Conservation (phyloP, 495 filamentous ascomycete genomes). For the Hyaloscypha bicolor region DNA sequence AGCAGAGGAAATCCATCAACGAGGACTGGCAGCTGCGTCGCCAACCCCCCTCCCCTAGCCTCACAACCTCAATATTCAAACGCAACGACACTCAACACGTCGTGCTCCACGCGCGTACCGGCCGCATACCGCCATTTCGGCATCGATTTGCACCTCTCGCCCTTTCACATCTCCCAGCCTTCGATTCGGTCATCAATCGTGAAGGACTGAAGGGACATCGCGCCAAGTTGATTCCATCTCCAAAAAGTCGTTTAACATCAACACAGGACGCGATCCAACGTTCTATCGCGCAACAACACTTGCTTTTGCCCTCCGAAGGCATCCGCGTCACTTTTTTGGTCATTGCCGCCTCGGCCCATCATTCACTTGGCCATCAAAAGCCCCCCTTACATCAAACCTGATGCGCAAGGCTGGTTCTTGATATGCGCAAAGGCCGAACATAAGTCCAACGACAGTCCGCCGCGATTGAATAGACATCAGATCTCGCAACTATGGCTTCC, state of each 20-base stretch:
- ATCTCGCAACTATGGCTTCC: constrained; percentile 65
- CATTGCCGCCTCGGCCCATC: constrained; percentile 14
- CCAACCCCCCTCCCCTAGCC: constrained; percentile 24
- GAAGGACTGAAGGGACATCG: constrained; percentile 23
- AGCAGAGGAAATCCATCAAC: constrained; percentile 19
- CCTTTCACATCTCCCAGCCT: background rate
- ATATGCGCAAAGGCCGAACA: constrained; percentile 27
- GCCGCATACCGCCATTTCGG: constrained; percentile 15
- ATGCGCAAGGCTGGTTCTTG: constrained; percentile 37
- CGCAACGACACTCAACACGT: constrained; percentile 30
- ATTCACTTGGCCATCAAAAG: constrained; percentile 21
- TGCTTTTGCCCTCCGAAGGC: constrained; percentile 2
- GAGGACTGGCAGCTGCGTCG: constrained; percentile 20
- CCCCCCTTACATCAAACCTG: constrained; percentile 24
- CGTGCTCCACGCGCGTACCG: constrained; percentile 18
- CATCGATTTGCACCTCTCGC: constrained; percentile 13
- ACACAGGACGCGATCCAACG: constrained; percentile 29
- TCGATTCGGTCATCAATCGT: constrained; percentile 28
- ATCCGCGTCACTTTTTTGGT: background rate
- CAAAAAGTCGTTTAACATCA: constrained; percentile 31
- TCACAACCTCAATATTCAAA: constrained; percentile 23
- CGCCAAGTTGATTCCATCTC: constrained; percentile 32
- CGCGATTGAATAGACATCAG: constrained; percentile 6
- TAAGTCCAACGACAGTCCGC: constrained; percentile 12
- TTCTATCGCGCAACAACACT: constrained; percentile 27